Evolutionary conservation across 805 yeast genomes (phyloP).

Genomic region (Spathaspora gorwiae): DNA sequence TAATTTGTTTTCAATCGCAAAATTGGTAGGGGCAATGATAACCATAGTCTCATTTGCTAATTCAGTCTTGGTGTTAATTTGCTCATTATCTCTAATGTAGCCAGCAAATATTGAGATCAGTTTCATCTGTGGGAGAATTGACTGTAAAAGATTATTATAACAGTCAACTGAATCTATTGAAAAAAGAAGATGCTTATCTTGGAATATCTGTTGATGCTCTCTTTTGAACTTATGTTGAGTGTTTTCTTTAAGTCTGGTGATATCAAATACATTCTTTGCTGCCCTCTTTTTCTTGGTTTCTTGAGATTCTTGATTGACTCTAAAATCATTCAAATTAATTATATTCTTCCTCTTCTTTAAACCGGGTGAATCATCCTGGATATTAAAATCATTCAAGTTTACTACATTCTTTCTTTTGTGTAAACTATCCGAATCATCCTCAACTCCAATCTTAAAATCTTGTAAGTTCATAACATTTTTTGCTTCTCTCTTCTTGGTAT

Average conservation of each 20-base stretch:
- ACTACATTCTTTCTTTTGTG: conserved; percentile 6
- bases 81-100: conserved; percentile 62
- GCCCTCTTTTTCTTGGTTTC: background rate
- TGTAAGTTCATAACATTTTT: conserved; percentile 14
- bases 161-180: conserved; percentile 11
- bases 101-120: conserved; percentile 59
- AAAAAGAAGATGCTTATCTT: background rate
- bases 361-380: background rate
- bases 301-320: conserved; percentile 1
- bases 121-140: conserved; percentile 32
- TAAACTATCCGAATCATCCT: background rate
- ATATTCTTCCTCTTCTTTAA: conserved; percentile 11
- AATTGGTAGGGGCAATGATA: conserved; percentile 69
- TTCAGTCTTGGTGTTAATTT: conserved; percentile 46
- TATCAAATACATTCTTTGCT: background rate
- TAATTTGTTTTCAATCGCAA: conserved; percentile 42
- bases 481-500: conserved; percentile 13
- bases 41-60: conserved; percentile 40
- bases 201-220: conserved; percentile 2
- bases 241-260: conserved; percentile 1
- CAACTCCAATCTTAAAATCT: conserved; percentile 4
- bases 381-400: background rate
- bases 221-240: conserved; percentile 1
- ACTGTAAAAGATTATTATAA: conserved; percentile 23
- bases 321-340: conserved; percentile 9